A percentile compares a stretch with the other conserved stretches of the same genome.
phyloP scores from a whole-genome alignment of 768 basidiomycete genomes.

The Leccinum uliginosum region DNA sequence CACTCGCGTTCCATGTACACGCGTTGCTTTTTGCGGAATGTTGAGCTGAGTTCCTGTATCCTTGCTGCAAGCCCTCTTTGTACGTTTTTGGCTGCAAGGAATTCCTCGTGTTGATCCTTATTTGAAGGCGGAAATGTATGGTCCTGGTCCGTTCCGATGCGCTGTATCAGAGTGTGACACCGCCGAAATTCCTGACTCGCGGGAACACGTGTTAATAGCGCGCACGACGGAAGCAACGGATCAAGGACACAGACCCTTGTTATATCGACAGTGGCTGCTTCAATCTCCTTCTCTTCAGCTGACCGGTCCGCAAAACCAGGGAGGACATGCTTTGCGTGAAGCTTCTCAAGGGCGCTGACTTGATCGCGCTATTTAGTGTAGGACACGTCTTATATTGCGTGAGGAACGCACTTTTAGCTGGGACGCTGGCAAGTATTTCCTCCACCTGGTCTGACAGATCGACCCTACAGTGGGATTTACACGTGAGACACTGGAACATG shows the following conservation, averaged over 20 bases:
- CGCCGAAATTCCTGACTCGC: constrained; percentile 34
- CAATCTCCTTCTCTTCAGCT: constrained; percentile 92
- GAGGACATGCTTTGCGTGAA: constrained; percentile 93
- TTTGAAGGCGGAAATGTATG: constrained; percentile 63
- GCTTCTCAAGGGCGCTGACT: constrained; percentile 90
- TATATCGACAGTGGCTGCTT: constrained; percentile 78
- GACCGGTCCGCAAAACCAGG: constrained; percentile 96
- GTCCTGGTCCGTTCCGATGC: constrained; percentile 54
- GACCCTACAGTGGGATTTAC: constrained; percentile 54
- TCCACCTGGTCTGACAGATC: constrained; percentile 90
- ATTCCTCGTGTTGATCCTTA: constrained; percentile 44
- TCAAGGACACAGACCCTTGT: constrained; percentile 59
- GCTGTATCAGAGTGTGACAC: constrained; percentile 54
- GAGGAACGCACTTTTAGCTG: constrained; percentile 67
- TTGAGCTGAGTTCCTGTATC: constrained; percentile 86
- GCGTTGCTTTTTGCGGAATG: constrained; percentile 96
- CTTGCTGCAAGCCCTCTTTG: constrained; percentile 95
- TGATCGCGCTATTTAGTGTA: constrained; percentile 18
- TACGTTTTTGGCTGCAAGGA: constrained; percentile 81
- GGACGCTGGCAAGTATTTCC: constrained; percentile 62
- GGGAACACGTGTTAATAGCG: constrained; percentile 8
- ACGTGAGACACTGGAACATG: constrained; percentile 12
- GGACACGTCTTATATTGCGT: constrained; percentile 9
- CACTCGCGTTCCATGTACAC: constrained; percentile 96
- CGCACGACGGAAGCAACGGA: constrained; percentile 2